Percentiles rank a stretch among this genome's conserved stretches.
Evolutionary conservation across 306 rosid species (phyloP).

Genomic region (Corylus heterophylla): DNA sequence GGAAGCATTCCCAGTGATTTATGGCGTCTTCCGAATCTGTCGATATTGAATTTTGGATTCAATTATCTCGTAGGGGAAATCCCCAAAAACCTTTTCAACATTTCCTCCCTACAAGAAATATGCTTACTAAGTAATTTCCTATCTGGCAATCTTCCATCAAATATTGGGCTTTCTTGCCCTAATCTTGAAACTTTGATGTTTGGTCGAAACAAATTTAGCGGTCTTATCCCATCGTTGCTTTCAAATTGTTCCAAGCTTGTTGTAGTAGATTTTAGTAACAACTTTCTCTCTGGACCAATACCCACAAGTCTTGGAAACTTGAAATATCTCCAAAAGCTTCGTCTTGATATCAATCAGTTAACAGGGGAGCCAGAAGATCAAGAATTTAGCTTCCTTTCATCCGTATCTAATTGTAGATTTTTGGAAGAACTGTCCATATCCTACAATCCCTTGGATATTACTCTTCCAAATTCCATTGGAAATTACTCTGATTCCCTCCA

Average conservation of each 20-base stretch:
- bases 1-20: not conserved
- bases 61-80: not conserved
- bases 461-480: not conserved
- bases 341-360: not conserved
- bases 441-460: not conserved
- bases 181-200: not conserved
- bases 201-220: not conserved
- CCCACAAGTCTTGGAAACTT: not conserved
- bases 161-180: not conserved
- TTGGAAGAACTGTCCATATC: not conserved
- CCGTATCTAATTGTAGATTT: not conserved
- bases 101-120: not conserved
- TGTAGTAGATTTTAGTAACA: not conserved
- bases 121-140: not conserved
- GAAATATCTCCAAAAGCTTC: not conserved
- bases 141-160: not conserved
- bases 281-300: not conserved
- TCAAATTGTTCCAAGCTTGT: not conserved
- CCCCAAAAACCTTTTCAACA: not conserved
- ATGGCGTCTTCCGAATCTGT: not conserved
- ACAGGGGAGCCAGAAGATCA: not conserved
- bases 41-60: rapidly evolving
- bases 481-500: not conserved
- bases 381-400: not conserved
- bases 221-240: not conserved